Percentiles rank a stretch among this genome's conserved stretches.
These are phyloP conservation scores for Trametes sanguinea DNA, from an alignment of 768 basidiomycete genomes.

Conservation along the genomic window DNA sequence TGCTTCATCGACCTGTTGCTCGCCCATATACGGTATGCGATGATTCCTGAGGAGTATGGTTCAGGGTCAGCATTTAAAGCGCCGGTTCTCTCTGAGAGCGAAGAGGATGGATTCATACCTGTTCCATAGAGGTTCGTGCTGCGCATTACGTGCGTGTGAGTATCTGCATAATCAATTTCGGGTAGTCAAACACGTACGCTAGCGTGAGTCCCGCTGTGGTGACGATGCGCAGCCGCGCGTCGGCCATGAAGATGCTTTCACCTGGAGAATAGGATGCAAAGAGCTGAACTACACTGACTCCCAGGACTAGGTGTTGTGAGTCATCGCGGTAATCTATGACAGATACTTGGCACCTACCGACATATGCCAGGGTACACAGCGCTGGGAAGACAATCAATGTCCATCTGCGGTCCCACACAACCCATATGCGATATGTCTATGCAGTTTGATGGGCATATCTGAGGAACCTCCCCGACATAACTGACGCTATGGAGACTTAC, in stretches of 20 bases:
- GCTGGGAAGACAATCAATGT: conserved; percentile 8
- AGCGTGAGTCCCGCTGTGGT: conserved; percentile 9
- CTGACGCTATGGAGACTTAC: background rate
- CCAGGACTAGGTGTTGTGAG: background rate
- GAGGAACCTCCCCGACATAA: background rate
- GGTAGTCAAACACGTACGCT: background rate
- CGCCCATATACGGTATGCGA: conserved; percentile 20
- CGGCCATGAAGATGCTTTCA: conserved; percentile 12
- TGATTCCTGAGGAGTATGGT: background rate
- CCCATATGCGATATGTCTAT: conserved; percentile 19
- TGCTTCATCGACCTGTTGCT: conserved; percentile 15
- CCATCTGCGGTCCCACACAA: conserved; percentile 11
- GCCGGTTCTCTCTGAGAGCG: no score
- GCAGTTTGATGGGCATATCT: no score
- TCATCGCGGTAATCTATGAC: no score
- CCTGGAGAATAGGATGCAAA: conserved; percentile 5
- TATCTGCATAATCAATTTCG: background rate
- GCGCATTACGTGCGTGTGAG: background rate
- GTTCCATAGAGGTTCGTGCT: conserved; percentile 16
- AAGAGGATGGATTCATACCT: background rate
- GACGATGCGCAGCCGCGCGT: conserved; percentile 1
- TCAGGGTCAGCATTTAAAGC: background rate
- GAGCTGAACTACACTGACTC: conserved; percentile 8
- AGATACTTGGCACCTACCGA: background rate
- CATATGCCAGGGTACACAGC: conserved; percentile 8